These are phyloP conservation scores for Petrea volubilis DNA, from an alignment of 257 asterid genomes.

Conservation along the genomic window DNA sequence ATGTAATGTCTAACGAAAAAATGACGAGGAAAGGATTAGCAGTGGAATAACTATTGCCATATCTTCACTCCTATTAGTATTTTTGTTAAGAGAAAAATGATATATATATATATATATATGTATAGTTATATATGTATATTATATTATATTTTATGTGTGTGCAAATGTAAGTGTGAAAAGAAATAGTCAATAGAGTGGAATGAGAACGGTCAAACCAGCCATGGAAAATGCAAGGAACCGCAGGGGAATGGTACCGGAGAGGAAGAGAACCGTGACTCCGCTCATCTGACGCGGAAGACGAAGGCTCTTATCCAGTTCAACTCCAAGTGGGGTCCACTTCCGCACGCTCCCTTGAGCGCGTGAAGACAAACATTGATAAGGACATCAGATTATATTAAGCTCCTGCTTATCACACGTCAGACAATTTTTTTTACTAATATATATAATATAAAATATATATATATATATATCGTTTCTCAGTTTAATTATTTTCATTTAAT, in stretches of 20 bases:
- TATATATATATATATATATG: too few relatives aligned
- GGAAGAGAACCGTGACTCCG: not conserved
- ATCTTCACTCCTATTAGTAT: too few relatives aligned
- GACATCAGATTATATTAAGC: not conserved
- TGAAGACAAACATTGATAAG: not conserved
- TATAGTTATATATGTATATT: too few relatives aligned
- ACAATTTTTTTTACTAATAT: not conserved
- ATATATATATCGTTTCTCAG: too few relatives aligned
- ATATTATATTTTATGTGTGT: too few relatives aligned
- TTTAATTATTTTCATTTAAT: too few relatives aligned
- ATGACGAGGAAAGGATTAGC: too few relatives aligned
- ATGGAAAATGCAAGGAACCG: not conserved
- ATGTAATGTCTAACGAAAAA: too few relatives aligned
- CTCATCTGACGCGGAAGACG: slow-evolving; percentile 13
- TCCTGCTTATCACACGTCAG: not conserved
- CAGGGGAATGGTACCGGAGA: slow-evolving; percentile 8
- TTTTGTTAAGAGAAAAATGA: too few relatives aligned
- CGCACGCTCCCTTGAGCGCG: slow-evolving; percentile 10
- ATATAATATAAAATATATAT: too few relatives aligned
- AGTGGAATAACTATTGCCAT: too few relatives aligned
- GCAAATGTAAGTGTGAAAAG: not conserved
- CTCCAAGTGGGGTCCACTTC: not conserved
- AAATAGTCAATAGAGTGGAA: not conserved
- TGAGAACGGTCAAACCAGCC: not conserved
- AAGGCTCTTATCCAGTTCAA: slow-evolving; percentile 31